Base-by-base conservation (phyloP, 1,284 basidiomycete species). In the Leucoagaricus sp. region DNA sequence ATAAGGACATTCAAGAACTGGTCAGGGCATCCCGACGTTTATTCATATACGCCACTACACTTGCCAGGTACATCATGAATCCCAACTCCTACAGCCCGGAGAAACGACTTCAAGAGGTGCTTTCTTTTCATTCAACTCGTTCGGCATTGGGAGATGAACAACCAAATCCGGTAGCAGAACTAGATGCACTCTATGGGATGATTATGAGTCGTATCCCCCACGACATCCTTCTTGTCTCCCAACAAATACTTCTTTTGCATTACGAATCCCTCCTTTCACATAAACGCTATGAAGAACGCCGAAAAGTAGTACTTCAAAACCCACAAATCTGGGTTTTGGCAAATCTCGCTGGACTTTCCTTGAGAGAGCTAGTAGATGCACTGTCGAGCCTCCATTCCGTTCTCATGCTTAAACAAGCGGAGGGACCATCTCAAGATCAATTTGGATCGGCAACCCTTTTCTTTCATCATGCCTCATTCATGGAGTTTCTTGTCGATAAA, bases 31-130 rank as follows among this genome's bases (percentile, higher is more conserved):
- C 63, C 8, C 61, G 60, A 4, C 62, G 60, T 8, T 62, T 63
- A 19, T 63, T 64, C 23, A 60, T 65, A 5, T 64, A 63, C 34
- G 63, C 63, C 1, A 33, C 63, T 0, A 63, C 61, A 3, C 58
- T 63, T 1, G 41, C 59, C 1, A 42, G 46, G 19, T 64, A 38
- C 25, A 48, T 62, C 17, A 8, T 21, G 12, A 21, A 48, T 7
- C 48, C 53, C 0, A 10, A 13, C n/a, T 46, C 38, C 1, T 44
- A 45, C 29, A 38, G 31, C 19, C 57, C 60, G 2, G 2, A 26
- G 8, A 13, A 44, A 9, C 55, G 52, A 6, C 49, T 63, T 13
- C 42, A 13, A 15, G 13, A 5, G 12, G 36, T 38, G 15, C 36
- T 38, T 10, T 5, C 15, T 10, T 38, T 38, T n/a, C 36, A 38